These are phyloP conservation scores for Cicer bijugum DNA, from an alignment of 306 rosid genomes.

Conservation along the genomic window DNA sequence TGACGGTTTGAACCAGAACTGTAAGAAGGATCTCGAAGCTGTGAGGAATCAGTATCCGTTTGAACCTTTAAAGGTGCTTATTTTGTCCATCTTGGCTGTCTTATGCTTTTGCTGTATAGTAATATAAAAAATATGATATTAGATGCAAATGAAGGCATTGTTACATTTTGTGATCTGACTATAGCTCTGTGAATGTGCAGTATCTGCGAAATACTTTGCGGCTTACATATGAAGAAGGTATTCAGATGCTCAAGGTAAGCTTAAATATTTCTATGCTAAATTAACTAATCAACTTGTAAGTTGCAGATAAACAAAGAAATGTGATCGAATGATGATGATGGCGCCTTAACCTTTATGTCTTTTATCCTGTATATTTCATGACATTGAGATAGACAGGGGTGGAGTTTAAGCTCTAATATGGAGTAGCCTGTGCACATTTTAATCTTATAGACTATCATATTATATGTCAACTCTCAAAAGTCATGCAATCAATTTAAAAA, in stretches of 20 bases:
- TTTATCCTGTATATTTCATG: background rate
- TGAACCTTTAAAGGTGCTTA: conserved; percentile 85
- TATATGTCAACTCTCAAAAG: background rate
- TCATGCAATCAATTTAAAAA: background rate
- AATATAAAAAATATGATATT: background rate
- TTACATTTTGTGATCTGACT: conserved; percentile 42
- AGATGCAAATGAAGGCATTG: background rate
- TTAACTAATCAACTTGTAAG: background rate
- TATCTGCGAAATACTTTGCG: conserved; percentile 77
- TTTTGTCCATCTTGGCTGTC: conserved; percentile 22
- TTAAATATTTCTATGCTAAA: background rate
- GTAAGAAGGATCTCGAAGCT: conserved; percentile 79
- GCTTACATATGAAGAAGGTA: conserved; percentile 88
- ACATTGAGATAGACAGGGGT: background rate
- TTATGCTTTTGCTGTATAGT: background rate
- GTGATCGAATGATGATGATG: conserved; percentile 25
- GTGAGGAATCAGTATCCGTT: conserved; percentile 80
- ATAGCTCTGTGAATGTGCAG: conserved; percentile 54
- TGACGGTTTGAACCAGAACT: conserved; percentile 68
- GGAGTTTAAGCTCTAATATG: background rate
- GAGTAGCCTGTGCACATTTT: background rate
- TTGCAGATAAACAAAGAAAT: background rate
- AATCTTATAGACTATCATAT: conserved; percentile 8
- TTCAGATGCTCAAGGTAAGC: conserved; percentile 89
- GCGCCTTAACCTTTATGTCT: background rate